A percentile compares a stretch with the other conserved stretches of the same genome.
These are phyloP conservation scores for Zangia roseola DNA, from an alignment of 768 basidiomycete species.

Conservation along the genomic window DNA sequence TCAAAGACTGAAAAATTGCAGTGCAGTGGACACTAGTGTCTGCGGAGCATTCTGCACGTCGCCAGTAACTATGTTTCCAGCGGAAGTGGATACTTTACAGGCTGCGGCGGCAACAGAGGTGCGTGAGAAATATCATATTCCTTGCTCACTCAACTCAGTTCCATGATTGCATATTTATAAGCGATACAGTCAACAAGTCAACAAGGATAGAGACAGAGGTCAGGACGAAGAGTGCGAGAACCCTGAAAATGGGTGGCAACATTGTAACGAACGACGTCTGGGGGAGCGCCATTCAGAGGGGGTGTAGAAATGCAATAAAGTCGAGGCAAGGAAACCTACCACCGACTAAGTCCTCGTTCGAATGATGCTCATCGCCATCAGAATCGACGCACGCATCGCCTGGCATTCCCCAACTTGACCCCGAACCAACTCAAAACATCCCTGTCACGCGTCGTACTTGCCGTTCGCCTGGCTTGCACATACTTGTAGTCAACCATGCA, in stretches of 20 bases:
- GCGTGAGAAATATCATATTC: too few species aligned
- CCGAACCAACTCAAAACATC: slow-evolving; percentile 94
- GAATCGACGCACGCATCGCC: slow-evolving; percentile 91
- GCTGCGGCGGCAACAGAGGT: too few species aligned
- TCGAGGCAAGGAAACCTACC: slow-evolving; percentile 27
- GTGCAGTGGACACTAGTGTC: too few species aligned
- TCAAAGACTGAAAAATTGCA: too few species aligned
- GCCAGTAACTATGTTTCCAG: too few species aligned
- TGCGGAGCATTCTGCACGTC: too few species aligned
- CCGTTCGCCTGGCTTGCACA: slow-evolving; percentile 97
- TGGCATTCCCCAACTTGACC: slow-evolving; percentile 85
- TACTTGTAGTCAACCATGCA: slow-evolving; percentile 97
- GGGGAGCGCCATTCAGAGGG: slow-evolving; percentile 7
- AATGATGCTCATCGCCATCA: slow-evolving; percentile 93
- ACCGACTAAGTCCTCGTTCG: slow-evolving; percentile 85
- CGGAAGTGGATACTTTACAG: too few species aligned
- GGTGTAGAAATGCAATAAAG: slow-evolving; percentile 13
- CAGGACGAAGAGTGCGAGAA: too few species aligned
- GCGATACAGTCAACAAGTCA: slow-evolving; percentile 24
- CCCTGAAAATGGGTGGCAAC: too few species aligned
- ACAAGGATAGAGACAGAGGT: slow-evolving; percentile 6
- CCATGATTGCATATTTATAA: slow-evolving; percentile 28
- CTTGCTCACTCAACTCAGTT: slow-evolving; percentile 7
- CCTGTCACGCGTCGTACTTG: slow-evolving; percentile 97
- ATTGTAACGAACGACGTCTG: background rate